Percentiles rank a stretch among this genome's conserved stretches.
Conservation (phyloP, 768 basidiomycete species). For the Suillus sp. region DNA sequence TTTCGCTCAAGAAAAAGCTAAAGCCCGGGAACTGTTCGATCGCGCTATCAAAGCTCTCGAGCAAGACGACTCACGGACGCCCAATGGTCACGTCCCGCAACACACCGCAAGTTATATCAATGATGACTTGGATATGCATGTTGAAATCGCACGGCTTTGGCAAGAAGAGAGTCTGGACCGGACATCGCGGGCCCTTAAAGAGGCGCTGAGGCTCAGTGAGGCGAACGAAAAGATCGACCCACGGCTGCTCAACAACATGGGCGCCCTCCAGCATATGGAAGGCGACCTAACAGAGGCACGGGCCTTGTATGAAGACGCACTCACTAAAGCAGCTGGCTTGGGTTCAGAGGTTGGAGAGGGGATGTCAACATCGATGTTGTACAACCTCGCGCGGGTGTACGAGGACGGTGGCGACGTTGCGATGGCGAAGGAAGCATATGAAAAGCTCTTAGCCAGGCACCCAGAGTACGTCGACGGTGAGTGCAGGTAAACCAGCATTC, state of each 20-base stretch:
- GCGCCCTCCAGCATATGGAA: slow-evolving; percentile 71
- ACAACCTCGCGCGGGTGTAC: slow-evolving; percentile 90
- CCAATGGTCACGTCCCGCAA: slow-evolving; percentile 32
- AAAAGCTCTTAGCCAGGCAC: slow-evolving; percentile 84
- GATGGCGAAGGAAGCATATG: slow-evolving; percentile 83
- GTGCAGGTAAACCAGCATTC: slow-evolving; percentile 28
- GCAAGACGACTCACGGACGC: slow-evolving; percentile 53
- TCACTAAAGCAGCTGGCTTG: slow-evolving; percentile 56
- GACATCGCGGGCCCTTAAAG: slow-evolving; percentile 69
- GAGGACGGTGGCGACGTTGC: slow-evolving; percentile 78
- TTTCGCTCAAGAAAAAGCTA: slow-evolving; percentile 63
- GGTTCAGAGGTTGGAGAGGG: slow-evolving; percentile 57
- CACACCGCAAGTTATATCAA: slow-evolving; percentile 55
- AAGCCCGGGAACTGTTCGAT: slow-evolving; percentile 84
- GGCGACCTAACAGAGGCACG: slow-evolving; percentile 58
- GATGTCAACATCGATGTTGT: slow-evolving; percentile 81
- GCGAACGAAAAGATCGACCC: slow-evolving; percentile 56
- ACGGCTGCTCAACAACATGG: slow-evolving; percentile 79
- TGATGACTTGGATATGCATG: slow-evolving; percentile 84
- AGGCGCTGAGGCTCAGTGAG: slow-evolving; percentile 69
- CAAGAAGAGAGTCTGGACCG: slow-evolving; percentile 78
- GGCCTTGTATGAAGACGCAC: slow-evolving; percentile 70
- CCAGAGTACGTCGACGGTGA: slow-evolving; percentile 95
- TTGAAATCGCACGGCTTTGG: slow-evolving; percentile 91
- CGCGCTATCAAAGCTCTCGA: slow-evolving; percentile 68